Evolutionary conservation across 352 stramenopile species (phyloP).

Genomic region (Halophytophthora polymorphica): DNA sequence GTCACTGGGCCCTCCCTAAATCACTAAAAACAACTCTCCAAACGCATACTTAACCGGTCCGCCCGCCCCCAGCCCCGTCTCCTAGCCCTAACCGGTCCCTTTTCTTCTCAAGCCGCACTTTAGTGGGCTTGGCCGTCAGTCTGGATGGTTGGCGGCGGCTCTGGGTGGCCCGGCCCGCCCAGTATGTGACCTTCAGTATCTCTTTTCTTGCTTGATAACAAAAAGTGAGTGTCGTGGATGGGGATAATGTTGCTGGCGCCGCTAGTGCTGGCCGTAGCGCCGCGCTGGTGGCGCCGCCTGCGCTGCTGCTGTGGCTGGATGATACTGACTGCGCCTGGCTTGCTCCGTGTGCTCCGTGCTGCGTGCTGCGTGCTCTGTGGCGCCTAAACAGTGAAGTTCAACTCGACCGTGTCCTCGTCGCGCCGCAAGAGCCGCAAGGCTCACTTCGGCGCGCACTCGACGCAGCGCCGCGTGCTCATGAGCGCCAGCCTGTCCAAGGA

Average conservation of each 20-base stretch:
- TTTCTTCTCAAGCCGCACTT: too few species aligned
- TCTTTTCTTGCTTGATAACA: constrained; percentile 87
- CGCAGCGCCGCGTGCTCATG: constrained; percentile 96
- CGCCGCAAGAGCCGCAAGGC: constrained; percentile 99
- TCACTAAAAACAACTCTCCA: too few species aligned
- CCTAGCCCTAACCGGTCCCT: constrained; percentile 18
- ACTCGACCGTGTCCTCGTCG: constrained; percentile 92
- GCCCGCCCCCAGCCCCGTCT: constrained; percentile 3
- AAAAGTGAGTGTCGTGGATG: constrained; percentile 81
- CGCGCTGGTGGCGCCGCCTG: too few species aligned
- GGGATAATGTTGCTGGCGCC: too few species aligned
- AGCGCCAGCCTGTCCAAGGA: constrained; percentile 98
- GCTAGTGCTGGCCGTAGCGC: too few species aligned
- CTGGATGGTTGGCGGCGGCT: constrained; percentile 26
- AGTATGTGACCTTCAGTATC: constrained; percentile 49
- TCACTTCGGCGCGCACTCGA: constrained; percentile 98
- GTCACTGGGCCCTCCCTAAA: too few species aligned
- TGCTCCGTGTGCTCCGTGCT: neutral
- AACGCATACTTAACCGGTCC: too few species aligned
- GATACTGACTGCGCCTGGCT: neutral
- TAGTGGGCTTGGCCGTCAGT: neutral
- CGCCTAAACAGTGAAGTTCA: constrained; percentile 95
- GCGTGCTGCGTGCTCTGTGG: too few species aligned
- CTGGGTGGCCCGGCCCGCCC: neutral
- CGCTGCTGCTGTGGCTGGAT: neutral